Conservation (phyloP, 139 green algal genomes). For the Chlamydomonas asymmetrica region DNA sequence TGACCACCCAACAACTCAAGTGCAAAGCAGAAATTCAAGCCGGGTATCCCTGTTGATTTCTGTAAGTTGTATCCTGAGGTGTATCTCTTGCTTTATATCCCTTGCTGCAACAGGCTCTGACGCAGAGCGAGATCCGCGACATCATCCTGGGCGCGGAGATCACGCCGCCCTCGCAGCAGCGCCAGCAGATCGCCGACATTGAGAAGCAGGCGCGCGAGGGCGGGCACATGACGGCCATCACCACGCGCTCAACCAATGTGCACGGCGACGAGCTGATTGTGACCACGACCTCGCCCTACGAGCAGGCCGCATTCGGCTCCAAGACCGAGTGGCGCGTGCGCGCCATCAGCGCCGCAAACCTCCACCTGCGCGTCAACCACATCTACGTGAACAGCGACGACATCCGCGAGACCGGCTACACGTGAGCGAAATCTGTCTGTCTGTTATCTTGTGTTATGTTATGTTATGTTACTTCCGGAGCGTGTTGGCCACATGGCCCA, state of each 20-base stretch:
- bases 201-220: constrained; percentile 93
- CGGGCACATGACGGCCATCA: constrained; percentile 89
- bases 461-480: too few relatives aligned
- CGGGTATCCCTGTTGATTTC: neutral
- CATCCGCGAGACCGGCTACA: constrained; percentile 91
- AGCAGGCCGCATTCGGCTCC: constrained; percentile 86
- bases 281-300: constrained; percentile 96
- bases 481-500: too few relatives aligned
- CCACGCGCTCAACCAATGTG: constrained; percentile 94
- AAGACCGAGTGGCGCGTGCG: constrained; percentile 99
- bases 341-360: constrained; percentile 94
- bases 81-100: neutral
- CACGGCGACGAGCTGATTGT: constrained; percentile 97
- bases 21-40: constrained; percentile 8
- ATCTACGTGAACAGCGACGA: constrained; percentile 99
- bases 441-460: too few relatives aligned
- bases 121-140: constrained; percentile 96
- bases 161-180: constrained; percentile 91
- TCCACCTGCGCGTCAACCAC: constrained; percentile 98
- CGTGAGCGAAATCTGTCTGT: constrained; percentile 44
- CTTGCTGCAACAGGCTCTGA: constrained; percentile 45
- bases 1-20: neutral
- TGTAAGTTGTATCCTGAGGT: neutral
- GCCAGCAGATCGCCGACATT: constrained; percentile 99
- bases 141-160: constrained; percentile 99